These are phyloP conservation scores for Trichoderma virens DNA, from an alignment of 495 filamentous ascomycete species.

Conservation along the genomic window DNA sequence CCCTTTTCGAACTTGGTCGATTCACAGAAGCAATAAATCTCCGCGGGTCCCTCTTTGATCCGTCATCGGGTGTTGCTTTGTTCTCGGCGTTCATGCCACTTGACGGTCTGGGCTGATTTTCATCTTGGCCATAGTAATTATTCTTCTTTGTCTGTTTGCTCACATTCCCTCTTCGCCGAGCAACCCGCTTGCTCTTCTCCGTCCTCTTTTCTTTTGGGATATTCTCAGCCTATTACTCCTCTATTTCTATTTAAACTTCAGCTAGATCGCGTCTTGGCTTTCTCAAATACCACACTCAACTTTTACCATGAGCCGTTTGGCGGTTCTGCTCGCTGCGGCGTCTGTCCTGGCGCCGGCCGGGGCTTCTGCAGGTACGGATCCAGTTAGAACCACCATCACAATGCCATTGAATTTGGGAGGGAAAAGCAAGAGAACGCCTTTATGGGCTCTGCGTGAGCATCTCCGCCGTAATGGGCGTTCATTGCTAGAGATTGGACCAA, in stretches of 20 bases:
- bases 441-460: too few relatives aligned
- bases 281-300: neutral
- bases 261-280: neutral
- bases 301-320: neutral
- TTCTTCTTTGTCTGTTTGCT: neutral
- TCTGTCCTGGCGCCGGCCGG: neutral
- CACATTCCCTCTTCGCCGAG: neutral
- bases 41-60: neutral
- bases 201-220: neutral
- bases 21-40: neutral
- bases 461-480: neutral
- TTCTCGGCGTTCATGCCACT: neutral
- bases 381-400: neutral
- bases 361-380: conserved; percentile 1
- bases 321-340: conserved; percentile 2
- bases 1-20: neutral
- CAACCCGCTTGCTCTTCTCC: neutral
- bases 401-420: neutral
- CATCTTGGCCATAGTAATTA: neutral
- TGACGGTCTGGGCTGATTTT: neutral
- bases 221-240: too few relatives aligned
- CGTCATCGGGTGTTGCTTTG: neutral
- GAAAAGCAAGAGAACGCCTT: neutral
- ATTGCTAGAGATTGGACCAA: neutral
- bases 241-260: too few relatives aligned